A percentile compares a stretch with the other conserved stretches of the same genome.
Evolutionary conservation across 345 rosid genomes (phyloP).

Genomic region (Schrenkiella parvula): DNA sequence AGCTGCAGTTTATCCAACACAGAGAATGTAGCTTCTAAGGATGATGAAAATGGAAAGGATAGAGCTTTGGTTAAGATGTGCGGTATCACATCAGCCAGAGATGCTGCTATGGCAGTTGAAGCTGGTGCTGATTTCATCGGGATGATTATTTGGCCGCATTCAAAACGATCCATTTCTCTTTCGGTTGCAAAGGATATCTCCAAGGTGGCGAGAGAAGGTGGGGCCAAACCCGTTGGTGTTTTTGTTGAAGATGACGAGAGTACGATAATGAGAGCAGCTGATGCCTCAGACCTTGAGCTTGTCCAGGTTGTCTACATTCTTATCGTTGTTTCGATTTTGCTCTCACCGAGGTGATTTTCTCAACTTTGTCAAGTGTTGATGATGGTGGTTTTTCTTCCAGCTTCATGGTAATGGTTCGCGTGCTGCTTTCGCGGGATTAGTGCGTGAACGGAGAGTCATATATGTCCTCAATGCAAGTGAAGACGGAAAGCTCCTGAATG

Average conservation of each 20-base stretch:
- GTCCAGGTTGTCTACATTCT: constrained; percentile 53
- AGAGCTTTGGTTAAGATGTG: constrained; percentile 75
- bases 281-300: constrained; percentile 62
- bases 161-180: constrained; percentile 75
- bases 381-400: constrained; percentile 33
- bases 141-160: constrained; percentile 86
- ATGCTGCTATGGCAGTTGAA: constrained; percentile 85
- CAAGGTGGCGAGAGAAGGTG: constrained; percentile 65
- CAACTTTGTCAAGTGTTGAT: background rate
- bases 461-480: constrained; percentile 77
- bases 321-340: background rate
- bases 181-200: constrained; percentile 77
- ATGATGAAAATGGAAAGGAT: constrained; percentile 30
- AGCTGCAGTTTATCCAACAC: constrained; percentile 29
- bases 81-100: constrained; percentile 72
- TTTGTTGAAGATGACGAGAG: constrained; percentile 75
- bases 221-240: constrained; percentile 79
- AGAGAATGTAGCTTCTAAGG: constrained; percentile 21
- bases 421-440: constrained; percentile 50
- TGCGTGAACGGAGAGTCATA: constrained; percentile 44
- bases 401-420: constrained; percentile 81
- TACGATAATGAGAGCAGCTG: constrained; percentile 62
- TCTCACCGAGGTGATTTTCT: background rate
- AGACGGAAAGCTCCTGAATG: constrained; percentile 61
- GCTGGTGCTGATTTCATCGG: constrained; percentile 82